Conservation (phyloP, 768 basidiomycete species). For the Galerina marginata region DNA sequence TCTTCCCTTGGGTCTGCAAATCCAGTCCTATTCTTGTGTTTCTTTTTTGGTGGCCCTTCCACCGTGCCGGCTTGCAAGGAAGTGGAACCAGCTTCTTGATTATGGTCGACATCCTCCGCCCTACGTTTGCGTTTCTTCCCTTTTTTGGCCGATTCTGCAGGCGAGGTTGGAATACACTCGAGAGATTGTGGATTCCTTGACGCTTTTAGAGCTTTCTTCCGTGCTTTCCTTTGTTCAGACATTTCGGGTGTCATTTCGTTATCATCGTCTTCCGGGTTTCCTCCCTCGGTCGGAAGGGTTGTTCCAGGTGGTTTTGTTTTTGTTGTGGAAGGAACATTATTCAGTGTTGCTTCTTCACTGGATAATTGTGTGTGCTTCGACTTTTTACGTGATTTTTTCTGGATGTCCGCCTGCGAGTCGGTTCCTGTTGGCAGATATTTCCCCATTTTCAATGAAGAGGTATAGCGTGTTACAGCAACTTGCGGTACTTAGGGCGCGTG, state of each 20-base stretch:
- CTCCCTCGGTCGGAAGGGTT: background rate
- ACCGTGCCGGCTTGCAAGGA: background rate
- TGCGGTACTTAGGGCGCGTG: too few species aligned
- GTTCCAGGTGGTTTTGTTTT: background rate
- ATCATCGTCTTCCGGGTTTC: background rate
- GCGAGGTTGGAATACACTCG: slow-evolving; percentile 1
- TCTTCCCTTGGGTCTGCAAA: slow-evolving; percentile 50
- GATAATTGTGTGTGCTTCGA: background rate
- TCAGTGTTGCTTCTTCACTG: background rate
- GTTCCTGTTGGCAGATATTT: background rate
- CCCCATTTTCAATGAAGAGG: slow-evolving; percentile 4
- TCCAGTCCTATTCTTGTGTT: slow-evolving; percentile 48
- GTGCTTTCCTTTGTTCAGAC: slow-evolving; percentile 7
- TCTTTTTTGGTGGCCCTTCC: slow-evolving; percentile 33
- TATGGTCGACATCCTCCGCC: slow-evolving; percentile 15
- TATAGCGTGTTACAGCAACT: too few species aligned
- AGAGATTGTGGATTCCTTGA: slow-evolving; percentile 3
- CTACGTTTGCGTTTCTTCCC: slow-evolving; percentile 23
- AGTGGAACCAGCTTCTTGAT: slow-evolving; percentile 5
- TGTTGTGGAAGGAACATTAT: background rate
- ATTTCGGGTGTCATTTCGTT: background rate
- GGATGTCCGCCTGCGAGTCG: background rate
- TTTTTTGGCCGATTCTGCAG: slow-evolving; percentile 11
- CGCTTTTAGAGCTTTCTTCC: slow-evolving; percentile 9
- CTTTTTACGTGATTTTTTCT: slow-evolving; percentile 8